Percentiles rank a stretch among this genome's conserved stretches.
Evolutionary conservation across 345 rosid genomes (phyloP).

Genomic region (Ailanthus altissimus): DNA sequence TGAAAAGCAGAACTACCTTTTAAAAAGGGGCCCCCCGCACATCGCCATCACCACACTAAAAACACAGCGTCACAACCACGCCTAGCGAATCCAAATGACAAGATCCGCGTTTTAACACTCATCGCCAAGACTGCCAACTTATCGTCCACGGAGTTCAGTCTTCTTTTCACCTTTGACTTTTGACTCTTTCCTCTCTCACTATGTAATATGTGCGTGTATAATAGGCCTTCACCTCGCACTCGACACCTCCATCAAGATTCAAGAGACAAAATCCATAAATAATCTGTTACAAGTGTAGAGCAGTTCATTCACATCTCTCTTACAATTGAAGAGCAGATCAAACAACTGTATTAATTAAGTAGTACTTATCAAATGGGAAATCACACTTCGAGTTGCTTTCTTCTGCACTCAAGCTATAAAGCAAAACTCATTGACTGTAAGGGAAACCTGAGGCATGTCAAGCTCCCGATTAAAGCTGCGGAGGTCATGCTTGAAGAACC

Average conservation of each 20-base stretch:
- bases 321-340: not conserved
- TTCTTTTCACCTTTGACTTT: not conserved
- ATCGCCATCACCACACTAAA: not conserved
- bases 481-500: slow-evolving; percentile 62
- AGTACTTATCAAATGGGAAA: slow-evolving; percentile 36
- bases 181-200: slow-evolving; percentile 6
- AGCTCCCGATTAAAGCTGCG: slow-evolving; percentile 37
- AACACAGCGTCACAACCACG: slow-evolving; percentile 3
- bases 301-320: not conserved
- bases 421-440: slow-evolving; percentile 34
- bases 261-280: too few relatives aligned
- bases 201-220: too few relatives aligned
- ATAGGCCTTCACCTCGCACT: too few relatives aligned
- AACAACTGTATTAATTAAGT: not conserved
- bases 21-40: not conserved
- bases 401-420: not conserved
- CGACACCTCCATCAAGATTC: not conserved
- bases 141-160: not conserved
- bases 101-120: slow-evolving; percentile 24
- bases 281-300: not conserved
- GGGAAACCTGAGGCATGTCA: slow-evolving; percentile 33
- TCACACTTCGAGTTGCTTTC: slow-evolving; percentile 25
- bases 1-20: not conserved
- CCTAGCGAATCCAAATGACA: not conserved
- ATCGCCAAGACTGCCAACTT: not conserved